Evolutionary conservation across 345 rosid species (phyloP), one percentile per base, ranked within the genome.

Genomic region (Citrus hindsii): DNA sequence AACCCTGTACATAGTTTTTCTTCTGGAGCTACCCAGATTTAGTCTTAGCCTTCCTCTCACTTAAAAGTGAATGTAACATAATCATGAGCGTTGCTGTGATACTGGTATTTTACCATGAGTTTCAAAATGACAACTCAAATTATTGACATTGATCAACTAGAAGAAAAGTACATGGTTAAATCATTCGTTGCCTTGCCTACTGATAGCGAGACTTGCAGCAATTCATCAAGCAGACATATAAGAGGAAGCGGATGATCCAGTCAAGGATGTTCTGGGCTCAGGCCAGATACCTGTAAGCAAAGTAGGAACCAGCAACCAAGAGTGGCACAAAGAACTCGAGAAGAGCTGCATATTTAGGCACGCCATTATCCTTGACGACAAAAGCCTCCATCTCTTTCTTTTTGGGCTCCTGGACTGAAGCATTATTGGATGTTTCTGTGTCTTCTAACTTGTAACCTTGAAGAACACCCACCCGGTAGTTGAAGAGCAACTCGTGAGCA

Each of bases 381-480:
- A 79, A 89, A 55, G 92, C 91, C 28, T 81, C 87, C 89, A 87
- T 89, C 77, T 79, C 86, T 38, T 74, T 79, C 82, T 28, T 76
- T 21, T 48, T 75, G 61, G 85, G 10, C 55, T 87, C 89, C 48
- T 64, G 64, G 35, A 46, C 13, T 0, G 84, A 33, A 37, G 82
- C 73, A n/a, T 37, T 65, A 30, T 82, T 32, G 8, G 48, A 69
- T 22, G 4, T 59, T 32, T 79, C 69, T 12, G 67, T 58, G 4
- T 83, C 82, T 9, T 76, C 72, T 32, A 81, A 28, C 33, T 76
- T 19, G 80, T 75, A 62, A 40, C 89, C 91, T 58, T 82, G 76
- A 28, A 88, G 80, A 69, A 86, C 84, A 56, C 91, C 92, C 6
- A 85, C 88, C 86, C 82, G 91, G 85, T 85, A 87, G 67, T 87